Evolutionary conservation across 768 basidiomycete species (phyloP), one percentile per base, ranked within the genome.

Genomic region (Trametes cinnabarina): DNA sequence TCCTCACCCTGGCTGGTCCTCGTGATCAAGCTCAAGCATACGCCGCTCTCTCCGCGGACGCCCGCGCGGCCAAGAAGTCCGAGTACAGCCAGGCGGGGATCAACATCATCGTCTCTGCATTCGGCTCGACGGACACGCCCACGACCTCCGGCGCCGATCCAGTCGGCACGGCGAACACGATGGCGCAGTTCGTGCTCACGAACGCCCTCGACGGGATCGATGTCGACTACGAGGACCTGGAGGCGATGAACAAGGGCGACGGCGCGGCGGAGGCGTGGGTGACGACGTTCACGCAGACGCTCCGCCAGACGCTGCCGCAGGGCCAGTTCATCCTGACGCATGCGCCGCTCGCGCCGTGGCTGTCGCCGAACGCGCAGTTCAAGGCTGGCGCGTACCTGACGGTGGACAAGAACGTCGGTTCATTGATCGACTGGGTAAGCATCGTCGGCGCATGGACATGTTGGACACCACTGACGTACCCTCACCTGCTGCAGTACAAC

Each of bases 81-180:
- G 73, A 79, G 54, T 85, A 85, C 66, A 74, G 73, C 32, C 73
- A 76, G 0, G 82, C 83, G 4, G 84, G 84, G 22, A 82, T 85
- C 65, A 79, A 78, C 17, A 63, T 86, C 51, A 76, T 86, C 49
- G 84, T 85, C 5, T 82, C 82, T 46, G 75, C 74, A 1, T 85
- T 85, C 62, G 81, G 81, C 12, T 72, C 76, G 22, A 71, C 70
- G 14, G 75, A 78, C 49, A 66, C 69, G 2, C 81, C 81, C 3
- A 81, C 79, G 11, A 70, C 75, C 3, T 67, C 68, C 32, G 52
- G 52, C 34, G 22, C 52, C 6, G 72, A 81, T 58, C 71, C 81
- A 5, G 70, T 72, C 41, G 51, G 47, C 26, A 69, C 70, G 5
- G 81, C 81, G 1, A 71, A 74, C 58, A 69, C 70, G 8, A 72